phyloP scores from a whole-genome alignment of 108 stramenopile genomes.

The Heterococcus sp. region DNA sequence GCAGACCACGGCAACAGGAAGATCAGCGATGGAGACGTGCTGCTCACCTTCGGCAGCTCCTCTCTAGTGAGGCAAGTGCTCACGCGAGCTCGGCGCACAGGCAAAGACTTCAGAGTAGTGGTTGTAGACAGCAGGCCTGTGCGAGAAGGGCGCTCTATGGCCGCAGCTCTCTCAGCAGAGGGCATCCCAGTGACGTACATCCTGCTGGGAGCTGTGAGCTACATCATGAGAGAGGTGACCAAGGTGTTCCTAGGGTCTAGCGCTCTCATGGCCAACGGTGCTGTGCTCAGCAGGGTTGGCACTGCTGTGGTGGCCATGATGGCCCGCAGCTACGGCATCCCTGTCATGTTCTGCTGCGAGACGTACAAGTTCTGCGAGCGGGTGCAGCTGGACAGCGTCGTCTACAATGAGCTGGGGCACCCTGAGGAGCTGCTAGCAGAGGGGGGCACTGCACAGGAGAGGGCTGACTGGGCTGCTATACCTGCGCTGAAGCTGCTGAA shows the following conservation, averaged over 20 bases:
- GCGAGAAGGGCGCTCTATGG: constrained; percentile 77
- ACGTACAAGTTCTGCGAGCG: constrained; percentile 95
- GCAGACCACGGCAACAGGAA: constrained; percentile 71
- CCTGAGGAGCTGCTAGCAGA: constrained; percentile 65
- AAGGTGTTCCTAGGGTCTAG: constrained; percentile 95
- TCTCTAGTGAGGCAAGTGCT: constrained; percentile 7
- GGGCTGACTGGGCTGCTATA: too few relatives aligned
- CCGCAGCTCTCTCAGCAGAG: constrained; percentile 63
- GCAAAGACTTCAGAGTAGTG: constrained; percentile 63
- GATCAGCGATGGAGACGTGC: constrained; percentile 83
- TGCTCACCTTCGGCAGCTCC: constrained; percentile 79
- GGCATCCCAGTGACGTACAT: constrained; percentile 83
- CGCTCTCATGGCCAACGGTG: constrained; percentile 91
- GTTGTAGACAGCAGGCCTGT: constrained; percentile 79
- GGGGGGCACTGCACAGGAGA: background rate
- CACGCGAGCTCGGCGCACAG: constrained; percentile 44
- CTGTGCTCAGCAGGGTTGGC: constrained; percentile 82
- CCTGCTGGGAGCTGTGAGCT: constrained; percentile 77
- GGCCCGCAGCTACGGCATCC: constrained; percentile 78
- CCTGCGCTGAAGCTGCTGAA: too few relatives aligned
- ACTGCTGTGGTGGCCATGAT: constrained; percentile 87
- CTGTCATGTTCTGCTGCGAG: constrained; percentile 94
- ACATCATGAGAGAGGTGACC: constrained; percentile 89
- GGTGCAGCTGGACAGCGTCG: constrained; percentile 89
- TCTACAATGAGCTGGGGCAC: constrained; percentile 90